A percentile compares a stretch with the other conserved stretches of the same genome.
Conservation (phyloP, 352 stramenopile genomes). For the Phytopythium vexans region DNA sequence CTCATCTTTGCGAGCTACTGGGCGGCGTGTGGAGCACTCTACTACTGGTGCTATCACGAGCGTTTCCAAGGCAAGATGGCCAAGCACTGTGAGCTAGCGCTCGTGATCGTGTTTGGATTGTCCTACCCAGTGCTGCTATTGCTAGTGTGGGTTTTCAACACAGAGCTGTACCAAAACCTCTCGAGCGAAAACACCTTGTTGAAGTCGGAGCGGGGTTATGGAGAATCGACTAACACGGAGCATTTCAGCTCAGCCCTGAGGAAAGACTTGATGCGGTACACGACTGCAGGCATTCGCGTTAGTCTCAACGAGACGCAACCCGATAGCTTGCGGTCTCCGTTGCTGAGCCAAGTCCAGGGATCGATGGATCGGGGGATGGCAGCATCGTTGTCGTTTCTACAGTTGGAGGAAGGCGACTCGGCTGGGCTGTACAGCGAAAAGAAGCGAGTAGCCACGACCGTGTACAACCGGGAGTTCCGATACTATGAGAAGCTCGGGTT, state of each 20-base stretch:
- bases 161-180: slow-evolving; percentile 77
- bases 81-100: slow-evolving; percentile 52
- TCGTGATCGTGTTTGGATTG: slow-evolving; percentile 64
- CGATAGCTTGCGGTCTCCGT: slow-evolving; percentile 40
- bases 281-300: slow-evolving; percentile 75
- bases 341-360: slow-evolving; percentile 31
- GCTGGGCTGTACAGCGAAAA: slow-evolving; percentile 76
- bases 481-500: slow-evolving; percentile 88
- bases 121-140: slow-evolving; percentile 69
- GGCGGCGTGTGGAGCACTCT: slow-evolving; percentile 58
- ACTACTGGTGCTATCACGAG: slow-evolving; percentile 72
- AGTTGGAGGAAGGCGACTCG: slow-evolving; percentile 59
- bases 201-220: slow-evolving; percentile 42
- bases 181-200: slow-evolving; percentile 68
- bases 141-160: slow-evolving; percentile 81
- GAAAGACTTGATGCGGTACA: slow-evolving; percentile 87
- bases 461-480: slow-evolving; percentile 80
- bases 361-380: slow-evolving; percentile 43
- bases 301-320: slow-evolving; percentile 61
- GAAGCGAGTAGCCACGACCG: slow-evolving; percentile 74
- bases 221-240: slow-evolving; percentile 45
- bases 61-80: slow-evolving; percentile 56
- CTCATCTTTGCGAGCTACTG: slow-evolving; percentile 74
- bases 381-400: slow-evolving; percentile 44
- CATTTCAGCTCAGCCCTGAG: slow-evolving; percentile 77